phyloP scores from a whole-genome alignment of 2,329 filamentous ascomycete species.

The Epichloe typhina region DNA sequence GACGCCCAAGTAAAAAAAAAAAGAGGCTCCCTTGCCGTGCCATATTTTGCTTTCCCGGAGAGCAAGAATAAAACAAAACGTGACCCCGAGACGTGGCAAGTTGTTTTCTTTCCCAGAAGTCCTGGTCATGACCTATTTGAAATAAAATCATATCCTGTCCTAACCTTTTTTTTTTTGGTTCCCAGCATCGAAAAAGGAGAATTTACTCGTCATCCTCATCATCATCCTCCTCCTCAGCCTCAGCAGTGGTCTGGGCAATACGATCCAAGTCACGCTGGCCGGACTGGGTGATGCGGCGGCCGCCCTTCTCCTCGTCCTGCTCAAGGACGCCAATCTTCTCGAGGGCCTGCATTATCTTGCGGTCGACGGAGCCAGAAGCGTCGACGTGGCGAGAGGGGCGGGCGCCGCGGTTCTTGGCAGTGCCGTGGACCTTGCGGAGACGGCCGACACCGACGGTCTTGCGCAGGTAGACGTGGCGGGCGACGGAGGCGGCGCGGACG shows the following conservation, averaged over 20 bases:
- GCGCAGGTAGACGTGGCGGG: constrained; percentile 97
- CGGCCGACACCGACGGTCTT: constrained; percentile 99
- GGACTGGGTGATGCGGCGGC: constrained; percentile 92
- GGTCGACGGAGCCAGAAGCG: constrained; percentile 89
- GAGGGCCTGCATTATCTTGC: constrained; percentile 91
- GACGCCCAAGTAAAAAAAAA: constrained; percentile 19
- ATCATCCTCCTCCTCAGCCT: constrained; percentile 52
- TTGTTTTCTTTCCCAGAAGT: background rate
- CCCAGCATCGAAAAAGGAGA: background rate
- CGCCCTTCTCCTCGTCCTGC: constrained; percentile 96
- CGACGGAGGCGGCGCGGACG: constrained; percentile 82
- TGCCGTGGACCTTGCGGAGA: constrained; percentile 91
- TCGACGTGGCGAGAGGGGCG: constrained; percentile 90
- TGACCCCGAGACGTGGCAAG: background rate
- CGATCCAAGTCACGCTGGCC: constrained; percentile 99
- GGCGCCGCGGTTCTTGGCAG: constrained; percentile 91
- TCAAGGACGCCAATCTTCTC: constrained; percentile 99
- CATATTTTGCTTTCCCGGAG: background rate
- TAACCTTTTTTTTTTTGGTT: background rate
- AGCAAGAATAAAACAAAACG: background rate
- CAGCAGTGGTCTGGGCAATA: constrained; percentile 70
- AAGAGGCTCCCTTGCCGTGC: constrained; percentile 6
- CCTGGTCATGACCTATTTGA: background rate
- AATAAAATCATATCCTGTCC: background rate
- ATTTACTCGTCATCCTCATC: constrained; percentile 54